Conservation (phyloP, 805 yeast genomes). For the Candida cerambycidarum region DNA sequence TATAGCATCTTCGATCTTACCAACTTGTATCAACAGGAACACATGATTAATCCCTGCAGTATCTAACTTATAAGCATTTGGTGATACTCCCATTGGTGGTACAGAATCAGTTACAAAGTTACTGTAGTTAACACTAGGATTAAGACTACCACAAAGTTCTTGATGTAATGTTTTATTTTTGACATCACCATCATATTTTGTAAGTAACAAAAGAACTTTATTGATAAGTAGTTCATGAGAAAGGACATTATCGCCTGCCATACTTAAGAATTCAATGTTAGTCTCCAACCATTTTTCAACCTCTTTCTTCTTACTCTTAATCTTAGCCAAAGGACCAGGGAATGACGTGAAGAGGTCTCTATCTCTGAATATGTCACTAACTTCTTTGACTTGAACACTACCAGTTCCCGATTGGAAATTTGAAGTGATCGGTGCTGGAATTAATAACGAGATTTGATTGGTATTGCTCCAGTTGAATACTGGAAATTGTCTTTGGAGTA, state of each 20-base stretch:
- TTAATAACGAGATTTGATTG: conserved; percentile 25
- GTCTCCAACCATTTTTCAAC: conserved; percentile 58
- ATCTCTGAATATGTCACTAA: conserved; percentile 20
- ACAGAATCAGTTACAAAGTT: conserved; percentile 15
- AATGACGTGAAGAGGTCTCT: conserved; percentile 36
- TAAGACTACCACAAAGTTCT: conserved; percentile 36
- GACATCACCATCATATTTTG: conserved; percentile 32
- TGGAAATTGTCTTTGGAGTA: conserved; percentile 68
- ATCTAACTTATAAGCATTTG: conserved; percentile 45
- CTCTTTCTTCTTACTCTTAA: conserved; percentile 63
- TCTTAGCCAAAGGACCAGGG: conserved; percentile 66
- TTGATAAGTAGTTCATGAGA: conserved; percentile 30
- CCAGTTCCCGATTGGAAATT: conserved; percentile 23
- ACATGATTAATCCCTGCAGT: conserved; percentile 32
- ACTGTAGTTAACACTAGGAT: conserved; percentile 40
- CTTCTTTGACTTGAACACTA: conserved; percentile 34
- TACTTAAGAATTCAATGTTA: conserved; percentile 19
- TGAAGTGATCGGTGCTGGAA: conserved; percentile 20
- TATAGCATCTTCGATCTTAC: conserved; percentile 68
- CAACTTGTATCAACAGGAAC: conserved; percentile 49
- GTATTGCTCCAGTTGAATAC: conserved; percentile 60
- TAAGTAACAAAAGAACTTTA: conserved; percentile 28
- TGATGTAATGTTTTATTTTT: conserved; percentile 27
- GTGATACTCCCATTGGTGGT: conserved; percentile 23
- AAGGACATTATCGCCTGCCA: conserved; percentile 8